Conservation (phyloP, 805 yeast genomes). For the Cyberlindnera euphorbiae region DNA sequence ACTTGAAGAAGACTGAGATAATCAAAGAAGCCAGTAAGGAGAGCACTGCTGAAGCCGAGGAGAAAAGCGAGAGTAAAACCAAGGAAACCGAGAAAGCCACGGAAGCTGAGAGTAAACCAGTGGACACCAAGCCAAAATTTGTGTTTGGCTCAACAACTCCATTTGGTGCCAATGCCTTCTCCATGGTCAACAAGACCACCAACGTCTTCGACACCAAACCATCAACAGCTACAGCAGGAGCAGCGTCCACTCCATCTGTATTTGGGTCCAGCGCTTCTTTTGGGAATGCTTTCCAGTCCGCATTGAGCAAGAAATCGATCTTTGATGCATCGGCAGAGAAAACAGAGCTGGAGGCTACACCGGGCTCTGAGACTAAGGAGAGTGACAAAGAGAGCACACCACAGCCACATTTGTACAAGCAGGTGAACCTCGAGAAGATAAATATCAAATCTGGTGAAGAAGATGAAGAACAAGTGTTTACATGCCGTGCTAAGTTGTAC, state of each 20-base stretch:
- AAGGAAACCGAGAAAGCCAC: slow-evolving; percentile 2
- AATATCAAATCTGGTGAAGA: slow-evolving; percentile 86
- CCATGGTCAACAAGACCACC: slow-evolving; percentile 26
- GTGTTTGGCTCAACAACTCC: slow-evolving; percentile 52
- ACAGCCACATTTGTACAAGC: slow-evolving; percentile 39
- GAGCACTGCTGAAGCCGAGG: slow-evolving; percentile 14
- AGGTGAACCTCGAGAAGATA: slow-evolving; percentile 56
- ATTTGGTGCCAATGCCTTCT: slow-evolving; percentile 41
- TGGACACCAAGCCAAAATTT: slow-evolving; percentile 34
- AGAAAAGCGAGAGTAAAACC: slow-evolving; percentile 3
- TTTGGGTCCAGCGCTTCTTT: slow-evolving; percentile 46
- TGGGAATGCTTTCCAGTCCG: slow-evolving; percentile 50
- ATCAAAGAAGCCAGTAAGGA: slow-evolving; percentile 9
- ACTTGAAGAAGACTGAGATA: slow-evolving; percentile 2
- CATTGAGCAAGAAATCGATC: slow-evolving; percentile 50
- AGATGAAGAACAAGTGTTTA: slow-evolving; percentile 63
- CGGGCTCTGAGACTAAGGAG: slow-evolving; percentile 1
- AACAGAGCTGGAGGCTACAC: slow-evolving; percentile 21
- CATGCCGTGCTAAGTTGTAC: slow-evolving; percentile 74
- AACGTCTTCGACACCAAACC: slow-evolving; percentile 36
- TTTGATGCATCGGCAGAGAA: slow-evolving; percentile 37
- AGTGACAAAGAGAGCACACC: slow-evolving; percentile 26
- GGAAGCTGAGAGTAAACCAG: slow-evolving; percentile 2
- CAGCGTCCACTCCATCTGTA: slow-evolving; percentile 18
- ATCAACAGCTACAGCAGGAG: slow-evolving; percentile 15